Conservation (phyloP, 202 grass and related monocot species). For the Setaria italica region DNA sequence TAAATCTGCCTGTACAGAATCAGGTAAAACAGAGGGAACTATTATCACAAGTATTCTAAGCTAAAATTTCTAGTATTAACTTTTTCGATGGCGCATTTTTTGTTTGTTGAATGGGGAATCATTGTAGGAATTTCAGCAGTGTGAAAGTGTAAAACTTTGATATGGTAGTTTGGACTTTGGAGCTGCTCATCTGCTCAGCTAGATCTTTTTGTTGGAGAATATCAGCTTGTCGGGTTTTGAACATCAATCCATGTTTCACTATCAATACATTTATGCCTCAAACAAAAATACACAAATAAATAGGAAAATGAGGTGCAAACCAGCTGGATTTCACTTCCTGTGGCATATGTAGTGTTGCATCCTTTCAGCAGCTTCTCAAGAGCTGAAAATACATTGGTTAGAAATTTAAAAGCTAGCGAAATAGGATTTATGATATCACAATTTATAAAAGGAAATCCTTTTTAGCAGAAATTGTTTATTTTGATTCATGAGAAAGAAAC, state of each 20-base stretch:
- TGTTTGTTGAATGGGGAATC: too few species aligned
- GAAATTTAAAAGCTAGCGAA: background rate
- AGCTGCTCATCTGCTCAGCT: background rate
- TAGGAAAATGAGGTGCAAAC: slow-evolving; percentile 44
- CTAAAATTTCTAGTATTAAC: background rate
- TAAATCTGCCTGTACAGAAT: slow-evolving; percentile 47
- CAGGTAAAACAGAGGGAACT: background rate
- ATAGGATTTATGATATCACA: background rate
- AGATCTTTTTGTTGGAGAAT: background rate
- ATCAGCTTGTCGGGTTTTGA: background rate
- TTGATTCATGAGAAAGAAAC: background rate
- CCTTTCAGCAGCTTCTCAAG: slow-evolving; percentile 68
- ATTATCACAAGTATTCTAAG: background rate
- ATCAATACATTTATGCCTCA: background rate
- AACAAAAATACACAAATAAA: background rate
- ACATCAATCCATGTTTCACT: background rate
- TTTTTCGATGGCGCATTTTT: background rate
- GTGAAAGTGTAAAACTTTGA: background rate
- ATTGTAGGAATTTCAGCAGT: background rate
- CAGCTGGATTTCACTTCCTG: slow-evolving; percentile 73
- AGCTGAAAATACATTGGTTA: slow-evolving; percentile 51
- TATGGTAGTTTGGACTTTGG: background rate
- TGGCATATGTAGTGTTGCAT: slow-evolving; percentile 66
- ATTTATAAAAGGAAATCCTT: background rate
- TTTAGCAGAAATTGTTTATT: background rate